phyloP scores from a whole-genome alignment of 169 alveolate genomes.

The Cryptosporidium canis region DNA sequence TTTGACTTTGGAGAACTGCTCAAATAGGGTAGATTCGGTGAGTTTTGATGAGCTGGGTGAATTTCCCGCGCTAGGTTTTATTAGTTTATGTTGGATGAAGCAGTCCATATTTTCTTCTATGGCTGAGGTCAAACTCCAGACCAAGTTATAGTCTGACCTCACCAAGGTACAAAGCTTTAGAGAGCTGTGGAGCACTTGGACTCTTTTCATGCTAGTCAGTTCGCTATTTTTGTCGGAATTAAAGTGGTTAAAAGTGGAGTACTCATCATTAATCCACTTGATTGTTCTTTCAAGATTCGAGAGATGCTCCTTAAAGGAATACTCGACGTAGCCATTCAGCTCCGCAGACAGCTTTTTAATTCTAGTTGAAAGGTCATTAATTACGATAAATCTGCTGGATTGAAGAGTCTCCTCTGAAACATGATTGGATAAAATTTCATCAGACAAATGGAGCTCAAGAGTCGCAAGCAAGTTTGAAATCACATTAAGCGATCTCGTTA shows the following conservation, averaged over 20 bases:
- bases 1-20: not conserved
- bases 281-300: constrained; percentile 18
- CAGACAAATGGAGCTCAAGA: constrained; percentile 23
- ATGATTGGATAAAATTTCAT: constrained; percentile 4
- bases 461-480: not conserved
- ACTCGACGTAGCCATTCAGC: not conserved
- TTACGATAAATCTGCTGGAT: constrained; percentile 16
- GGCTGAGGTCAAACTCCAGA: not conserved
- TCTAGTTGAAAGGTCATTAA: constrained; percentile 2
- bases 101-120: constrained; percentile 6
- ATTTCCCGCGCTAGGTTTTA: not conserved
- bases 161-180: constrained; percentile 10
- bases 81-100: constrained; percentile 1
- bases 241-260: constrained; percentile 18
- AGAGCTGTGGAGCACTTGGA: constrained; percentile 17
- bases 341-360: constrained; percentile 13
- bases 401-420: constrained; percentile 19
- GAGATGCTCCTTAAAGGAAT: not conserved
- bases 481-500: constrained; percentile 31
- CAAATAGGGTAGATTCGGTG: not conserved
- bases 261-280: constrained; percentile 66
- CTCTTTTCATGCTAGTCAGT: constrained; percentile 11
- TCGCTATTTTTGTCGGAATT: constrained; percentile 2
- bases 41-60: not conserved
- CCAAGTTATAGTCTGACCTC: not conserved